A percentile compares a stretch with the other conserved stretches of the same genome.
phyloP scores from a whole-genome alignment of 805 yeast species.

The Starmera quercuum region DNA sequence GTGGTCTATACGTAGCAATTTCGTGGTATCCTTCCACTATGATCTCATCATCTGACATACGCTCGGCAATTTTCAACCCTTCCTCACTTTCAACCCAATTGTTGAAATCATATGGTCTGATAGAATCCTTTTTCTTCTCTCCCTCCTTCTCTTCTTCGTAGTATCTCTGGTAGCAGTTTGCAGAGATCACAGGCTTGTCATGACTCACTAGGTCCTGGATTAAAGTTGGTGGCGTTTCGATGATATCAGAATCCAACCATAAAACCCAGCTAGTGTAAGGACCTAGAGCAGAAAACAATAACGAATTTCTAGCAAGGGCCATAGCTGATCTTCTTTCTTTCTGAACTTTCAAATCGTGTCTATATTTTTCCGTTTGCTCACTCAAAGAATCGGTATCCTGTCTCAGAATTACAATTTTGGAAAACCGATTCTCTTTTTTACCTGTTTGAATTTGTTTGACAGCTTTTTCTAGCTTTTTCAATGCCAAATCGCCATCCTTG shows the following conservation, averaged over 20 bases:
- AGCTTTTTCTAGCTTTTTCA: constrained; percentile 64
- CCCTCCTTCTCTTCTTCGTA: constrained; percentile 50
- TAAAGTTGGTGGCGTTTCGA: constrained; percentile 78
- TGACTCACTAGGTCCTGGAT: constrained; percentile 84
- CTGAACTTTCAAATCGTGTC: constrained; percentile 84
- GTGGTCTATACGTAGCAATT: constrained; percentile 86
- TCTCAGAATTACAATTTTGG: constrained; percentile 79
- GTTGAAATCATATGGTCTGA: constrained; percentile 91
- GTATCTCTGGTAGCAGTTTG: constrained; percentile 88
- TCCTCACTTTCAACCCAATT: constrained; percentile 89
- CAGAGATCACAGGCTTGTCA: constrained; percentile 81
- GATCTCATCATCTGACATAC: constrained; percentile 80
- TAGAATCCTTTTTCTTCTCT: constrained; percentile 43
- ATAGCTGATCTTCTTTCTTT: constrained; percentile 82
- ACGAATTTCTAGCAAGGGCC: constrained; percentile 92
- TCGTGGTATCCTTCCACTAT: constrained; percentile 92
- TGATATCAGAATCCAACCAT: constrained; percentile 94
- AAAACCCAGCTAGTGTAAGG: constrained; percentile 92
- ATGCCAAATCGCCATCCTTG: constrained; percentile 72
- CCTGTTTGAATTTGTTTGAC: constrained; percentile 65
- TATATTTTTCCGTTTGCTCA: constrained; percentile 73
- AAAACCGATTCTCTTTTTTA: constrained; percentile 57
- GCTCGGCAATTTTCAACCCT: constrained; percentile 67
- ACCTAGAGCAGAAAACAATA: constrained; percentile 79
- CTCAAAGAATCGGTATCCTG: constrained; percentile 80